phyloP scores from a whole-genome alignment of 805 yeast genomes.

The Pichia scutulata region DNA sequence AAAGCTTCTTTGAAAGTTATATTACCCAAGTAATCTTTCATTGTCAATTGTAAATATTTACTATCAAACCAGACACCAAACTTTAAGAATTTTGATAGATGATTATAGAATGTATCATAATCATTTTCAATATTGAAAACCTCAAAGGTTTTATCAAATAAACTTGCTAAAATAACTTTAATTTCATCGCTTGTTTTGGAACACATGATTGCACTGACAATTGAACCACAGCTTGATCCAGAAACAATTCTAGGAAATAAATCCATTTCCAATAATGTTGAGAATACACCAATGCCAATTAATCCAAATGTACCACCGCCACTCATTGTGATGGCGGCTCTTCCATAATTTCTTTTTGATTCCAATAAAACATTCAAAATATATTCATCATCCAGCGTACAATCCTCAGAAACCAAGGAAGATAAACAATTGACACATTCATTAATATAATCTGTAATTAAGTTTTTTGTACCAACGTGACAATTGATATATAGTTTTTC shows the following conservation, averaged over 20 bases:
- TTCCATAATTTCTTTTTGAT: slow-evolving; percentile 84
- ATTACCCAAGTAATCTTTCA: slow-evolving; percentile 77
- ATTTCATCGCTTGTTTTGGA: slow-evolving; percentile 72
- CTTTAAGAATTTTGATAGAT: slow-evolving; percentile 59
- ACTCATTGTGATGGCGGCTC: slow-evolving; percentile 88
- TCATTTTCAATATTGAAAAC: slow-evolving; percentile 43
- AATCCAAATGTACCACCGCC: slow-evolving; percentile 96
- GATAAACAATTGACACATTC: slow-evolving; percentile 57
- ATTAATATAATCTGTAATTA: slow-evolving; percentile 73
- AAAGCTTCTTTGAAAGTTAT: slow-evolving; percentile 91
- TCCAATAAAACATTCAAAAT: slow-evolving; percentile 74
- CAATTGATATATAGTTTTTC: slow-evolving; percentile 68
- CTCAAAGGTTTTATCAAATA: slow-evolving; percentile 49
- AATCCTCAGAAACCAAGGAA: slow-evolving; percentile 31
- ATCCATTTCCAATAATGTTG: slow-evolving; percentile 66
- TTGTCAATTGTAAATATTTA: slow-evolving; percentile 59
- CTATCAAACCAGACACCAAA: slow-evolving; percentile 89
- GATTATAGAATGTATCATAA: slow-evolving; percentile 43
- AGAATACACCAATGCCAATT: slow-evolving; percentile 85
- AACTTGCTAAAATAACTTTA: slow-evolving; percentile 45
- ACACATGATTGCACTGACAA: slow-evolving; percentile 83
- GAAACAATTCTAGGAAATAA: slow-evolving; percentile 81
- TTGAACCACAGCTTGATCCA: slow-evolving; percentile 95
- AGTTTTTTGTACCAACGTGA: slow-evolving; percentile 74
- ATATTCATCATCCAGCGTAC: slow-evolving; percentile 55